These are phyloP conservation scores for Vachellia pachyceras DNA, from an alignment of 306 rosid genomes.

Conservation along the genomic window DNA sequence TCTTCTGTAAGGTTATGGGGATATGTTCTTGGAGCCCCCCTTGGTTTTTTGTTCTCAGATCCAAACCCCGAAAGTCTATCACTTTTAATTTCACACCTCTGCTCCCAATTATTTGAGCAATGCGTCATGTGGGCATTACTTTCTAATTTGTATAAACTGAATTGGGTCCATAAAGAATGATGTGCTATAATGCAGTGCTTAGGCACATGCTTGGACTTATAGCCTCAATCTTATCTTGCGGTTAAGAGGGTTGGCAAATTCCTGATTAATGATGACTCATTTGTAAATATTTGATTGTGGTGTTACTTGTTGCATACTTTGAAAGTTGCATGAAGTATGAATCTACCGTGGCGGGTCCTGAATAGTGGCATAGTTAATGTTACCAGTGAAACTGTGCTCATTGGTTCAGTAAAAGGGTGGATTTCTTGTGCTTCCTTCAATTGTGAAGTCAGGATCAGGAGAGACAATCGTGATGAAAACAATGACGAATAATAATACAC, in stretches of 20 bases:
- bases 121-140: not conserved
- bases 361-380: not conserved
- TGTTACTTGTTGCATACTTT: not conserved
- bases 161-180: not conserved
- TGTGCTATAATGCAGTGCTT: not conserved
- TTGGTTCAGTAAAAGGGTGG: not conserved
- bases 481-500: not conserved
- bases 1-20: not conserved
- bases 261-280: not conserved
- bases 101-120: not conserved
- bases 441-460: not conserved
- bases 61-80: not conserved
- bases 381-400: not conserved
- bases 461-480: not conserved
- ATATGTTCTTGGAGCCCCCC: not conserved
- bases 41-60: constrained; percentile 3
- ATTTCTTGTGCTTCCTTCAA: not conserved
- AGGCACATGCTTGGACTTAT: constrained; percentile 9
- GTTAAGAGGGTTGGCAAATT: not conserved
- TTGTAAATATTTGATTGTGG: not conserved
- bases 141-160: not conserved
- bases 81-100: not conserved
- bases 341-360: not conserved
- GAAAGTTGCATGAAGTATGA: not conserved
- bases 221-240: not conserved